Percentiles rank a stretch among this genome's conserved stretches.
Conservation (phyloP, 2,329 filamentous ascomycete species). For the Stemphylium vesicarium region DNA sequence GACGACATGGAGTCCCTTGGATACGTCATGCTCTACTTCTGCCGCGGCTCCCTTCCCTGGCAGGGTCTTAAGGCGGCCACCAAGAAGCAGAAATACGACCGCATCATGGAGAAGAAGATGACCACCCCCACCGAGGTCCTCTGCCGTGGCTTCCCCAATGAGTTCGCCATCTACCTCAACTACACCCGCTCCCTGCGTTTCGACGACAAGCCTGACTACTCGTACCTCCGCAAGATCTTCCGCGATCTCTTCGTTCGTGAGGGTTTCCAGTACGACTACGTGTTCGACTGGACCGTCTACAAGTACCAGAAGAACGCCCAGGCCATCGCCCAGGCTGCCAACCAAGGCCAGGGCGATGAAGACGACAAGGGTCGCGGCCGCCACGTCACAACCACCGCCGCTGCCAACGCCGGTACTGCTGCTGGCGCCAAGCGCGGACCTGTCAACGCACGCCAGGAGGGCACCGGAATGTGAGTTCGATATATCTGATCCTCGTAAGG, state of each 20-base stretch:
- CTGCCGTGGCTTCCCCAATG: slow-evolving; percentile 98
- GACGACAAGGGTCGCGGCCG: slow-evolving; percentile 75
- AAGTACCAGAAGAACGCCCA: slow-evolving; percentile 99
- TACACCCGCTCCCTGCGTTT: slow-evolving; percentile 98
- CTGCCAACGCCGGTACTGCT: slow-evolving; percentile 67
- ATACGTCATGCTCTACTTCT: slow-evolving; percentile 99
- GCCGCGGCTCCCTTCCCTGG: slow-evolving; percentile 97
- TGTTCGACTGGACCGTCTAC: slow-evolving; percentile 99
- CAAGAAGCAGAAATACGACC: slow-evolving; percentile 99
- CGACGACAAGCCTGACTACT: slow-evolving; percentile 99
- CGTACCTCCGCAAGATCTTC: slow-evolving; percentile 99
- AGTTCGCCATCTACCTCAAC: slow-evolving; percentile 99
- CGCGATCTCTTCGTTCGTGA: slow-evolving; percentile 98
- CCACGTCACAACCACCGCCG: slow-evolving; percentile 65
- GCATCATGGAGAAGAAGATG: slow-evolving; percentile 99
- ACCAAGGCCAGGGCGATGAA: slow-evolving; percentile 69
- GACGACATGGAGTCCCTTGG: slow-evolving; percentile 99
- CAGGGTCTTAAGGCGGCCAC: slow-evolving; percentile 98
- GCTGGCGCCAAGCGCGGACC: slow-evolving; percentile 72
- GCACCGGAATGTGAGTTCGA: slow-evolving; percentile 96
- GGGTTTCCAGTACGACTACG: slow-evolving; percentile 99
- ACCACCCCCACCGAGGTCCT: slow-evolving; percentile 98
- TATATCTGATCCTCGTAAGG: slow-evolving; percentile 83
- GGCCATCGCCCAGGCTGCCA: slow-evolving; percentile 84
- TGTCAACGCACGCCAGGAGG: slow-evolving; percentile 80